A percentile compares a stretch with the other conserved stretches of the same genome.
Evolutionary conservation across 2,329 filamentous ascomycete genomes (phyloP).

Genomic region (Ascochyta rabiei): DNA sequence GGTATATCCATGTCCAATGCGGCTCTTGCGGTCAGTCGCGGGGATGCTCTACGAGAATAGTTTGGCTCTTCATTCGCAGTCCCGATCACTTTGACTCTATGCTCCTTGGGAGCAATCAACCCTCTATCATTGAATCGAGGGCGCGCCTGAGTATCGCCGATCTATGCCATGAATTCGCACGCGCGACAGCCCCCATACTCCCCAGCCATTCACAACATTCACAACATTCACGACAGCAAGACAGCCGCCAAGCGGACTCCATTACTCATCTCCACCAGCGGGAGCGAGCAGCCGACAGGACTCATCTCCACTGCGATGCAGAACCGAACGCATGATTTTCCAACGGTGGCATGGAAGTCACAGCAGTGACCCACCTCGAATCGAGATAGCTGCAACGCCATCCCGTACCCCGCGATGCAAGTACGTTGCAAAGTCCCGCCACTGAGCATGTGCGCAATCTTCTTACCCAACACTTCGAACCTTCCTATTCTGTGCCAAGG

Average conservation of each 20-base stretch:
- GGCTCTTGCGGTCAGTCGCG: slow-evolving; percentile 11
- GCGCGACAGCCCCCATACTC: slow-evolving; percentile 14
- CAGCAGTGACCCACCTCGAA: slow-evolving; percentile 30
- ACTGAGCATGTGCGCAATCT: slow-evolving; percentile 12
- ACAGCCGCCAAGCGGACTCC: slow-evolving; percentile 22
- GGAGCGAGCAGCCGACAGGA: slow-evolving; percentile 17
- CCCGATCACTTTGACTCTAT: background rate
- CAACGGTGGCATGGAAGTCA: slow-evolving; percentile 22
- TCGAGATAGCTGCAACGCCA: slow-evolving; percentile 24
- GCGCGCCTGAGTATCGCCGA: slow-evolving; percentile 6
- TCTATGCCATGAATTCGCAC: slow-evolving; percentile 13
- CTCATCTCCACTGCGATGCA: slow-evolving; percentile 28
- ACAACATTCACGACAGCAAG: slow-evolving; percentile 17
- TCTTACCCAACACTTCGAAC: slow-evolving; percentile 16
- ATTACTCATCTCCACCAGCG: slow-evolving; percentile 20
- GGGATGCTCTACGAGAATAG: background rate
- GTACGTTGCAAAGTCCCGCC: slow-evolving; percentile 15
- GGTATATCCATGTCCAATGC: slow-evolving; percentile 5
- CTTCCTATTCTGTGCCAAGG: slow-evolving; percentile 28
- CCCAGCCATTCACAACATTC: slow-evolving; percentile 17
- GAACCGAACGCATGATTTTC: slow-evolving; percentile 26
- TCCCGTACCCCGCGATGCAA: slow-evolving; percentile 30
- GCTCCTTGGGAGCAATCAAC: background rate
- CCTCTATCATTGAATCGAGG: background rate
- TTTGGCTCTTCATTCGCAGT: background rate